These are phyloP conservation scores for Neurospora sp. DNA, from an alignment of 495 filamentous ascomycete species.

Conservation along the genomic window DNA sequence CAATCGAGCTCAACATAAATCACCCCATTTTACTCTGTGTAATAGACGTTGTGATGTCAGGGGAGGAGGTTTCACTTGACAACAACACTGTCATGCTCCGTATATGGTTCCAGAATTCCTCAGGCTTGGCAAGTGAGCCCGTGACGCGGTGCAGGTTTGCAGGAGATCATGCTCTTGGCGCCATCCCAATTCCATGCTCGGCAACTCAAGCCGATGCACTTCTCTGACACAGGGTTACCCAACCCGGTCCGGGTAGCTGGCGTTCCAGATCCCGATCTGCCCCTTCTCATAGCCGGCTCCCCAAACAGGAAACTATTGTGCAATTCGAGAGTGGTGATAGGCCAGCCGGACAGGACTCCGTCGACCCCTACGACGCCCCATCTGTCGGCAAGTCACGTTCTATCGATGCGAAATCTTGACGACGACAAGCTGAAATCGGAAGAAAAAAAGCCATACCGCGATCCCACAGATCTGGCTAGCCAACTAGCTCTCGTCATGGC, in stretches of 20 bases:
- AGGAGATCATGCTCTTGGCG: not conserved
- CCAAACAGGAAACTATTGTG: not conserved
- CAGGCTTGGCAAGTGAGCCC: not conserved
- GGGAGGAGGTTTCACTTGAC: not conserved
- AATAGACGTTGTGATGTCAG: not conserved
- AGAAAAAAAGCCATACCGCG: not conserved
- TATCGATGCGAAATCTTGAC: not conserved
- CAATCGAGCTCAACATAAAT: not conserved
- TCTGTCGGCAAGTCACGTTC: not conserved
- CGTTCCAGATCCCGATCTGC: conserved; percentile 2
- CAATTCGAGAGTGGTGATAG: not conserved
- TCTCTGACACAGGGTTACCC: conserved; percentile 24
- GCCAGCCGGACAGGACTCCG: not conserved
- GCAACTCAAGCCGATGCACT: conserved; percentile 29
- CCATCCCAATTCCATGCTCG: conserved; percentile 1
- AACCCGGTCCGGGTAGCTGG: conserved; percentile 21
- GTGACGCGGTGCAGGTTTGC: not conserved
- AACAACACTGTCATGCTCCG: not conserved
- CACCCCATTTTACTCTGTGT: not conserved
- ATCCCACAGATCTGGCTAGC: not conserved
- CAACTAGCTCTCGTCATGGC: not conserved
- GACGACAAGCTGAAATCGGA: not conserved
- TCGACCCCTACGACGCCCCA: not conserved
- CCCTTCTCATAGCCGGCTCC: not conserved
- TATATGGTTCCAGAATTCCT: not conserved